phyloP scores from a whole-genome alignment of 768 basidiomycete species.

The Flagelloscypha sp. region DNA sequence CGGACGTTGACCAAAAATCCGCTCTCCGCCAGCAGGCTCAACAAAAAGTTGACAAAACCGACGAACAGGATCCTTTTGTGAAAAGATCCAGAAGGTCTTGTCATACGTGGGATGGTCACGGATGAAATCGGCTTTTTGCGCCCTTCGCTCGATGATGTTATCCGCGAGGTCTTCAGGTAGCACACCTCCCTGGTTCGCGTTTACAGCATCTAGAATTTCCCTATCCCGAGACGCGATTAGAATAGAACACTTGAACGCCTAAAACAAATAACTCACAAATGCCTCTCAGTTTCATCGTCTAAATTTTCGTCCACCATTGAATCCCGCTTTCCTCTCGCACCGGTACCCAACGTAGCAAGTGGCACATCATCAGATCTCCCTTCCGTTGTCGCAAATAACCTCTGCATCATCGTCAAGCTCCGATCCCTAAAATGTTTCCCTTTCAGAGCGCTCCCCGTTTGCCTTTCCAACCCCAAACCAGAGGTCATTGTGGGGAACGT shows the following conservation, averaged over 20 bases:
- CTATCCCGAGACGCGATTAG: constrained; percentile 25
- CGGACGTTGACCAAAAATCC: constrained; percentile 73
- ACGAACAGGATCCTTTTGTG: constrained; percentile 69
- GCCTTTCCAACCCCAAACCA: too few relatives aligned
- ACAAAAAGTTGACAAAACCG: constrained; percentile 76
- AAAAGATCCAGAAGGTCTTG: constrained; percentile 82
- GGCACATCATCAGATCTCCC: constrained; percentile 46
- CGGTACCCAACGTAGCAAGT: constrained; percentile 42
- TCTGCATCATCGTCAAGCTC: constrained; percentile 54
- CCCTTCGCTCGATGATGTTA: constrained; percentile 57
- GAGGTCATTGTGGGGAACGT: too few relatives aligned
- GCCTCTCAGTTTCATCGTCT: constrained; percentile 63
- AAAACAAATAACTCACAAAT: constrained; percentile 45
- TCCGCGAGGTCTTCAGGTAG: constrained; percentile 51
- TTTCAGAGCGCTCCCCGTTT: too few relatives aligned
- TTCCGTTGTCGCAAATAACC: constrained; percentile 53
- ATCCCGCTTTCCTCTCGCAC: too few relatives aligned
- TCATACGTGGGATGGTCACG: constrained; percentile 84
- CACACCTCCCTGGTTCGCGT: constrained; percentile 39
- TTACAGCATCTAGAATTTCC: constrained; percentile 59
- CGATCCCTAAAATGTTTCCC: too few relatives aligned
- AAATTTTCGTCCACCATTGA: constrained; percentile 27
- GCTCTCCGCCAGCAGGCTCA: constrained; percentile 73
- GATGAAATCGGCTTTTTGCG: constrained; percentile 81
- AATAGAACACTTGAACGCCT: neutral